Conservation (phyloP, 805 yeast species). For the Myxozyma kluyveri region DNA sequence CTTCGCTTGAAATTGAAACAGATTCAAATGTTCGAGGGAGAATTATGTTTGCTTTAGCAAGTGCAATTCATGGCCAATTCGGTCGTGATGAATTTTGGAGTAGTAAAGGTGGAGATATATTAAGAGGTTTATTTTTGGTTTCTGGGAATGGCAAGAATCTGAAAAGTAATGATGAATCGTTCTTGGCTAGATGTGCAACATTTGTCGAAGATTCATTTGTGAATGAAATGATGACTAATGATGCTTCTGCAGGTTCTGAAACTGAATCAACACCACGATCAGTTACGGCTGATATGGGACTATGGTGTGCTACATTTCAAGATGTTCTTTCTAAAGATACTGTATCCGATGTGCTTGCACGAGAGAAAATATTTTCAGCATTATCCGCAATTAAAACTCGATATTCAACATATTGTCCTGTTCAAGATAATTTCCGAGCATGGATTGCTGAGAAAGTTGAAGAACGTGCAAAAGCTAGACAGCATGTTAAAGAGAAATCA, state of each 20-base stretch:
- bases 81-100: constrained; percentile 27
- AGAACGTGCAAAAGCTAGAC: constrained; percentile 6
- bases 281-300: constrained; percentile 17
- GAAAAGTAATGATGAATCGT: constrained; percentile 13
- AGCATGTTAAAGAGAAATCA: neutral
- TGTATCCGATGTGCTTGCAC: constrained; percentile 8
- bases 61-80: constrained; percentile 26
- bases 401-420: constrained; percentile 34
- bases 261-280: neutral
- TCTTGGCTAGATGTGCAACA: constrained; percentile 22
- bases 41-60: constrained; percentile 32
- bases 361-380: constrained; percentile 25
- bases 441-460: constrained; percentile 58
- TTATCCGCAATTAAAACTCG: constrained; percentile 18
- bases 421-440: constrained; percentile 48
- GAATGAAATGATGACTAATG: constrained; percentile 8
- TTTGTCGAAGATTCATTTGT: constrained; percentile 27
- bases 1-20: constrained; percentile 22
- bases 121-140: constrained; percentile 19
- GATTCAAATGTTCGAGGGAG: constrained; percentile 24
- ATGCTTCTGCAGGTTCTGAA: neutral
- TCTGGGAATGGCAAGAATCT: neutral
- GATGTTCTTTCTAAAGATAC: constrained; percentile 18
- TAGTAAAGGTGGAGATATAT: constrained; percentile 20
- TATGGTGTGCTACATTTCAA: constrained; percentile 28